phyloP scores from a whole-genome alignment of 345 rosid species.

The Abelmoschus esculentus region DNA sequence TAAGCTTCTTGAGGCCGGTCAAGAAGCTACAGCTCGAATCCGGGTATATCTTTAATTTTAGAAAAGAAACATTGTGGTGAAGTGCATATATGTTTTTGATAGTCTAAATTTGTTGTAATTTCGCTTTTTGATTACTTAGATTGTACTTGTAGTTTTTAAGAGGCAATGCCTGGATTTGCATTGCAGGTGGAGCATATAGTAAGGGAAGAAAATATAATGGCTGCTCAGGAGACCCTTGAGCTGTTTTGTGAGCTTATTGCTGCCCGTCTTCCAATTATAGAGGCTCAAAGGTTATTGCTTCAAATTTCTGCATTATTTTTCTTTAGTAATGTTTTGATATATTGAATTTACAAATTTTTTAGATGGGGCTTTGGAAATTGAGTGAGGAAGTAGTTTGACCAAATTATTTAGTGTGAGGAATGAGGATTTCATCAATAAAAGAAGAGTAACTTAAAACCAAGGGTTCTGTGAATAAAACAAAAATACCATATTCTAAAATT shows the following conservation, averaged over 20 bases:
- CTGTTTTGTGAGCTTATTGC: slow-evolving; percentile 76
- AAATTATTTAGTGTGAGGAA: neutral
- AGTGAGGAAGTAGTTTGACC: neutral
- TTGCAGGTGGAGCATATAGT: slow-evolving; percentile 87
- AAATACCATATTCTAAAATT: neutral
- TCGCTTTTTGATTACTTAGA: neutral
- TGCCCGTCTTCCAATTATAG: slow-evolving; percentile 91
- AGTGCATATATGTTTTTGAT: neutral
- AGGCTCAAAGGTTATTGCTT: slow-evolving; percentile 64
- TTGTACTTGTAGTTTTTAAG: neutral
- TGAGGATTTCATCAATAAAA: neutral
- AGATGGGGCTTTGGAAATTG: neutral
- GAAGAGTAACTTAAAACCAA: neutral
- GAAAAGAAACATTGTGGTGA: neutral
- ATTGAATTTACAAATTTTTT: too few species aligned
- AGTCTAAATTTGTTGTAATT: neutral
- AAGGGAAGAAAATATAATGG: slow-evolving; percentile 98
- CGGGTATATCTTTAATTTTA: slow-evolving; percentile 40
- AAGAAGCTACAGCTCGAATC: slow-evolving; percentile 97
- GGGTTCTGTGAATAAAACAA: neutral
- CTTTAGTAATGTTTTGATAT: neutral
- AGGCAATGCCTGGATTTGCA: neutral
- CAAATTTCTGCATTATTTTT: slow-evolving; percentile 1
- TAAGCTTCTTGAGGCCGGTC: slow-evolving; percentile 94
- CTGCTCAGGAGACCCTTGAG: slow-evolving; percentile 93